A percentile compares a stretch with the other conserved stretches of the same genome.
Conservation (phyloP, 495 filamentous ascomycete species). For the Talaromyces trachyspermus region DNA sequence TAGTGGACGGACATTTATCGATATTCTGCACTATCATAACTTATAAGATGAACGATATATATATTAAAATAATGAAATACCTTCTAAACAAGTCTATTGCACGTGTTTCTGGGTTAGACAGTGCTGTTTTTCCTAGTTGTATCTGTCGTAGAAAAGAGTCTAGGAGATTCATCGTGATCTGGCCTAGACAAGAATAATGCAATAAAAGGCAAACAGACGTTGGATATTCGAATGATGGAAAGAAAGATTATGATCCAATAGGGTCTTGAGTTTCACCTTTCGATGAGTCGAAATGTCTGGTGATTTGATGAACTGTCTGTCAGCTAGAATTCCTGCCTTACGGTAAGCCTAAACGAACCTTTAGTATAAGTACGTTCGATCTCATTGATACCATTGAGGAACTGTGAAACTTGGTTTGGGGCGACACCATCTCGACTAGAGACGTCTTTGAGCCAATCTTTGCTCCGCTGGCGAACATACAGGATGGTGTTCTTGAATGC, state of each 20-base stretch:
- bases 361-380: too few species aligned
- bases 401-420: too few species aligned
- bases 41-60: not conserved
- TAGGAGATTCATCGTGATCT: too few species aligned
- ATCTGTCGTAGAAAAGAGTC: too few species aligned
- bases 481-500: not conserved
- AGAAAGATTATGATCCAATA: not conserved
- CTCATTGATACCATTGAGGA: too few species aligned
- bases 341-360: too few species aligned
- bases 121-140: too few species aligned
- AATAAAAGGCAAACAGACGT: constrained; percentile 1
- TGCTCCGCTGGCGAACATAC: not conserved
- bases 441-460: not conserved
- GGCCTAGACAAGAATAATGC: too few species aligned
- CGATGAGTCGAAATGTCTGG: not conserved
- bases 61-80: not conserved
- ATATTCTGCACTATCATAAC: not conserved
- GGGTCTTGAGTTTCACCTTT: not conserved
- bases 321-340: too few species aligned
- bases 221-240: not conserved
- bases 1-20: constrained; percentile 42
- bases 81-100: not conserved
- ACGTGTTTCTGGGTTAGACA: too few species aligned
- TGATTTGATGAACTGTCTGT: not conserved
- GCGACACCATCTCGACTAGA: not conserved